Evolutionary conservation across 352 stramenopile genomes (phyloP), one percentile per base, ranked within the genome.

Genomic region (Paralagenidium karlingii): DNA sequence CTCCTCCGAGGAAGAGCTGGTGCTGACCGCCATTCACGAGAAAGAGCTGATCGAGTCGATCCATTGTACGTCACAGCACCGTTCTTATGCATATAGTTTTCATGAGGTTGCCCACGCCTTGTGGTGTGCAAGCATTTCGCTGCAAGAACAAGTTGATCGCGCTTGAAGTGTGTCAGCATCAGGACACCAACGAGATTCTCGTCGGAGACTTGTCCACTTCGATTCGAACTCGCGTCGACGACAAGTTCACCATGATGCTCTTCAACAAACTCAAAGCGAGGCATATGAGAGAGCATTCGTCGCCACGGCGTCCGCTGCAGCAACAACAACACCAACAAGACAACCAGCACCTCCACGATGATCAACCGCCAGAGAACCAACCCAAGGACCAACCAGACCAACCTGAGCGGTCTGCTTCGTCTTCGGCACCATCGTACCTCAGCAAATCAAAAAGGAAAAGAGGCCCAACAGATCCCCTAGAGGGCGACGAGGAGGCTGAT

Each of bases 1-100:
- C 10, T 70, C 68, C 3, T 86, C 68, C 1, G 66, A 85, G 27
- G 69, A 83, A 24, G 75, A 86, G 31, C 47, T 89, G 11, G 25
- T 79, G 5, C 45, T 86, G 10, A 85, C 75, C 0, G 63, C 65
- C 4, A 42, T 86, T 11, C 68, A 81, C 40, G 68, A 82, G 34
- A 47, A 50, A 3, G 65, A 85, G 18, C 53, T 89, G 8, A 73
- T 65, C 15, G 46, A 60, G 32, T 49, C 80, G 43, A 64, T 89
- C 12, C 50, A 81, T 30, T 58, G 74, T 84, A 41, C 24, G 38
- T 38, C 5, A 21, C 10, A 34, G 20, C 19, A 16, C 40, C 9
- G 2, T n/a, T 15, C 15, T 24, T 15, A 10, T 24, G 12, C 34
- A 16, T 37, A 18, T 4, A 15, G 31, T 0, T 28, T 24, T 16